Percentiles rank a stretch among this genome's conserved stretches.
phyloP scores from a whole-genome alignment of 208 protist species.

The Leptomonas seymouri region DNA sequence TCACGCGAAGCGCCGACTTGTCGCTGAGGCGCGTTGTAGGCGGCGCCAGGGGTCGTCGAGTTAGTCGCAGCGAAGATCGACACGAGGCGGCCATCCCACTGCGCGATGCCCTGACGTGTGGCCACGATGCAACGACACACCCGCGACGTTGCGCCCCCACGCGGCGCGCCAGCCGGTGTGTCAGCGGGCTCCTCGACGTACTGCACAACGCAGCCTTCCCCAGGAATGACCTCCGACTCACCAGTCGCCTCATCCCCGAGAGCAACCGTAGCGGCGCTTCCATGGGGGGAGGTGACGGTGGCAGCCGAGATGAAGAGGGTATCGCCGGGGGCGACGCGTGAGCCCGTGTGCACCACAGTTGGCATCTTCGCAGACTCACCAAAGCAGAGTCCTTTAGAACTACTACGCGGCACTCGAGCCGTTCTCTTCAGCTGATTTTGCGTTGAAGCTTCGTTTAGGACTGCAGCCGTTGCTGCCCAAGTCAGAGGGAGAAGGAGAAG shows the following conservation, averaged over 20 bases:
- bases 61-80: slow-evolving; percentile 36
- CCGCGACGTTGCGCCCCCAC: not conserved
- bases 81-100: slow-evolving; percentile 71
- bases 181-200: slow-evolving; percentile 17
- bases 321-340: slow-evolving; percentile 54
- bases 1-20: not conserved
- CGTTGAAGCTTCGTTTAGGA: too few relatives aligned
- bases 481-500: not conserved
- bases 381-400: too few relatives aligned
- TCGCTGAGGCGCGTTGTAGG: not conserved
- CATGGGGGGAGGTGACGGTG: not conserved
- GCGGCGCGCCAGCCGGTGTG: not conserved
- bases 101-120: slow-evolving; percentile 56
- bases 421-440: too few relatives aligned
- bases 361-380: slow-evolving; percentile 11
- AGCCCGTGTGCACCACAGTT: slow-evolving; percentile 34
- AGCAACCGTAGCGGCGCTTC: not conserved
- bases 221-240: slow-evolving; percentile 38
- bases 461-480: too few relatives aligned
- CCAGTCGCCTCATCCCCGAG: not conserved
- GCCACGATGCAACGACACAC: slow-evolving; percentile 46
- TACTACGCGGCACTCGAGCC: too few relatives aligned
- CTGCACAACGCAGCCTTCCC: slow-evolving; percentile 62
- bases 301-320: slow-evolving; percentile 39
- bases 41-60: not conserved